Evolutionary conservation across 495 filamentous ascomycete genomes (phyloP).

Genomic region (Cudoniella acicularis): DNA sequence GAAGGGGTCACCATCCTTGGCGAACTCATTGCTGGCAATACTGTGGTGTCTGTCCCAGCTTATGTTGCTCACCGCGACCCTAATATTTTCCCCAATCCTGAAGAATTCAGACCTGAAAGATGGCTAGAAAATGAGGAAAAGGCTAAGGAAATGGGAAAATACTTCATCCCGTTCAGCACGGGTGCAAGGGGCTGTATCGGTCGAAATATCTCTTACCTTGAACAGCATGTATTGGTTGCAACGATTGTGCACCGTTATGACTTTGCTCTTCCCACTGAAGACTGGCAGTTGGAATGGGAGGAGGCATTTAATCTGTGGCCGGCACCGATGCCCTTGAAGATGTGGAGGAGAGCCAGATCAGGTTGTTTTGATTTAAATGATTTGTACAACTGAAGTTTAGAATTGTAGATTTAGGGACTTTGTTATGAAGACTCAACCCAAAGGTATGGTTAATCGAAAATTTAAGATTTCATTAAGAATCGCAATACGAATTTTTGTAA

Average conservation of each 20-base stretch:
- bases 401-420: too few relatives aligned
- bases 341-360: background rate
- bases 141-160: conserved; percentile 32
- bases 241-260: conserved; percentile 43
- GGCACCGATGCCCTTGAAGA: conserved; percentile 24
- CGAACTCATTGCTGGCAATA: conserved; percentile 19
- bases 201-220: conserved; percentile 29
- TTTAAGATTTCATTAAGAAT: too few relatives aligned
- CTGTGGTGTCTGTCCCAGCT: conserved; percentile 30
- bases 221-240: conserved; percentile 38
- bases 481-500: too few relatives aligned
- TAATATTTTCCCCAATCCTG: conserved; percentile 44
- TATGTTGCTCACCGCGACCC: conserved; percentile 35
- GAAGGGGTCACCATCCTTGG: conserved; percentile 23
- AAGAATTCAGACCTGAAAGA: conserved; percentile 48
- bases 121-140: conserved; percentile 35
- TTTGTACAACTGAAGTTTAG: too few relatives aligned
- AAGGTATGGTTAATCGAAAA: too few relatives aligned
- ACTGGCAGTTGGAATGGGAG: conserved; percentile 12
- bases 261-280: conserved; percentile 16
- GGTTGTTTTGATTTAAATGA: too few relatives aligned
- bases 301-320: conserved; percentile 24
- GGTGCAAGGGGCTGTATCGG: conserved; percentile 35
- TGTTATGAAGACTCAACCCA: too few relatives aligned
- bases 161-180: conserved; percentile 25